Evolutionary conservation across 495 filamentous ascomycete species (phyloP).

Genomic region (Penicillium paradoxum): DNA sequence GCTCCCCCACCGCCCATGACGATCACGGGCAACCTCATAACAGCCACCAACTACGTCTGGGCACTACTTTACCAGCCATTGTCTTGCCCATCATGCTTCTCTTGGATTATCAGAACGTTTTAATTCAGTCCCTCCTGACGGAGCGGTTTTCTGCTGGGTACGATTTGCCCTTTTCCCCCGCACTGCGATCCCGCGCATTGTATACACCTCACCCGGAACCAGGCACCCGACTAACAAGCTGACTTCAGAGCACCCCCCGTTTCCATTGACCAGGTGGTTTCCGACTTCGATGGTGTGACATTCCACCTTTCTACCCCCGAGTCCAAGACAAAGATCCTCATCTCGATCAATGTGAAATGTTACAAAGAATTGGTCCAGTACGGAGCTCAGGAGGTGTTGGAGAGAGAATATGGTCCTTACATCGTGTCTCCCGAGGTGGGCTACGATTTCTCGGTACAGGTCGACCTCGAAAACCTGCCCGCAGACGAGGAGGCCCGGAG

Average conservation of each 20-base stretch:
- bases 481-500: constrained; percentile 73
- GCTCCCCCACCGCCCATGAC: constrained; percentile 39
- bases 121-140: constrained; percentile 91
- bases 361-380: constrained; percentile 88
- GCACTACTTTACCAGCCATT: constrained; percentile 10
- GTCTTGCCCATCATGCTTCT: constrained; percentile 69
- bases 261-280: constrained; percentile 93
- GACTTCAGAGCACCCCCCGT: constrained; percentile 66
- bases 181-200: constrained; percentile 14
- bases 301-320: constrained; percentile 98
- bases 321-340: constrained; percentile 82
- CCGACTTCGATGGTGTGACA: constrained; percentile 95
- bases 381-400: constrained; percentile 84
- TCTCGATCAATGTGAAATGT: constrained; percentile 92
- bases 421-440: constrained; percentile 82
- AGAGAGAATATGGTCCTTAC: constrained; percentile 90
- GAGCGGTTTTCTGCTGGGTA: constrained; percentile 86
- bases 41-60: constrained; percentile 10
- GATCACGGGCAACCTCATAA: constrained; percentile 23
- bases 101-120: constrained; percentile 97
- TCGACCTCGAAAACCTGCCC: constrained; percentile 85
- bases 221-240: constrained; percentile 33
- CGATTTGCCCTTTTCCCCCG: constrained; percentile 20
- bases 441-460: constrained; percentile 87
- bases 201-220: constrained; percentile 20